Percentiles rank a stretch among this genome's conserved stretches.
Evolutionary conservation across 179 eudicot species (phyloP).

Genomic region (Heliamphora pulchella): DNA sequence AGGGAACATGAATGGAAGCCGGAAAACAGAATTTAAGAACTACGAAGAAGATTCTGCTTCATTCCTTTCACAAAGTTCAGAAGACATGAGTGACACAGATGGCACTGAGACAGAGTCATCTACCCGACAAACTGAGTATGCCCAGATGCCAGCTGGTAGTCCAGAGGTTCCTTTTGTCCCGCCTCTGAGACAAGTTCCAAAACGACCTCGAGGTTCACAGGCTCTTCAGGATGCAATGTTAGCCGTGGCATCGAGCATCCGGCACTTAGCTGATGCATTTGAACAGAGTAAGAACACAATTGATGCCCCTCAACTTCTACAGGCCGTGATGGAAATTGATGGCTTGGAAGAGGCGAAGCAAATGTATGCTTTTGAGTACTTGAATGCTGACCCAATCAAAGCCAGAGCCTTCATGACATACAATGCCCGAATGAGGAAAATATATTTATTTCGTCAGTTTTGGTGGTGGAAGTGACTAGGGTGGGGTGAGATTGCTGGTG

Average conservation of each 20-base stretch:
- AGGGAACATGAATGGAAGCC: constrained; percentile 15
- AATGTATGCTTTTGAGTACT: constrained; percentile 20
- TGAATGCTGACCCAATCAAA: constrained; percentile 18
- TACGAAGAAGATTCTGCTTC: constrained; percentile 16
- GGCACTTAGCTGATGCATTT: constrained; percentile 19
- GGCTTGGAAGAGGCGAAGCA: constrained; percentile 18
- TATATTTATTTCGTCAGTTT: constrained; percentile 16
- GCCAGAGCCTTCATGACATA: constrained; percentile 19
- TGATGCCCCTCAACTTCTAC: constrained; percentile 12
- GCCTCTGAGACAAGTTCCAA: constrained; percentile 14
- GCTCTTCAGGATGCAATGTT: constrained; percentile 18
- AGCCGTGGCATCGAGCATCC: constrained; percentile 19
- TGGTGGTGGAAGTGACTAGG: constrained; percentile 18
- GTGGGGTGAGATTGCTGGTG: background rate
- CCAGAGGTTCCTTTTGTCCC: constrained; percentile 12
- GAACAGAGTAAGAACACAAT: constrained; percentile 15
- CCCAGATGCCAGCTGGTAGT: constrained; percentile 16
- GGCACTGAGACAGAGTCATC: constrained; percentile 20
- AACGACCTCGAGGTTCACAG: constrained; percentile 14
- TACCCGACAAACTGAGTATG: constrained; percentile 9
- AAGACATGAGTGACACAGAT: constrained; percentile 14
- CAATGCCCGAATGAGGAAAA: constrained; percentile 17
- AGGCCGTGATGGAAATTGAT: constrained; percentile 17
- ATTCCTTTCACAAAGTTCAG: constrained; percentile 19
- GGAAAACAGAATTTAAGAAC: constrained; percentile 8